Base-by-base conservation (phyloP, 257 asterid genomes). In the Lycium barbarum region DNA sequence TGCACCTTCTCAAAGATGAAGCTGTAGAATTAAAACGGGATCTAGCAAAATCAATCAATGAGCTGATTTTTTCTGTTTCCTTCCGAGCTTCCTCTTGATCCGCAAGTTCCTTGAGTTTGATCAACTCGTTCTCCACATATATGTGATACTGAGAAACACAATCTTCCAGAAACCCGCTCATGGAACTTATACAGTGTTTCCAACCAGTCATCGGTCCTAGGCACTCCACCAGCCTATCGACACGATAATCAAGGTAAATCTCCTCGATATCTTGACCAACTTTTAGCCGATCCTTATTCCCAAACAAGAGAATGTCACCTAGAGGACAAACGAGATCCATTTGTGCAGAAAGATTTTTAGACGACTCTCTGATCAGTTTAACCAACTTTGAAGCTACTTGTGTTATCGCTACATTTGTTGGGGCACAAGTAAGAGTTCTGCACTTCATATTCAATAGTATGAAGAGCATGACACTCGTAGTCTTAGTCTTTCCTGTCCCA, bases 291-390 rank as follows among this genome's bases (percentile, higher is more conserved):
- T 90, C 87, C 85, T 87, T 87, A 63, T 86, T 89, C 65, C 94
- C 94, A 82, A 91, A 85, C 47, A 91, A 84, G 84, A 91, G 89
- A 73, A 90, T 18, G 51, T 87, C 92, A 33, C 91, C 94, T 58
- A 90, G 63, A 71, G 89, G 81, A 71, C 84, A 84, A 66, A 86
- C 5, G 3, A 54, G 9, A 36, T 53, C 51, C 53, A 63, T 47
- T 58, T 40, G 47, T n/a, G 33, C 79, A 6, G 74, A 35, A 61
- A 55, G 85, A 17, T 17, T 82, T 84, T 67, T 12, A 57, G 62
- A 84, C 3, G 88, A 72, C 58, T 83, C 88, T 1, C 49, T 55
- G 12, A 90, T 82, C 81, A 92, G 90, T 54, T 88, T 86, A 40
- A 92, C 38, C 49, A 51, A 2, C 35, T 88, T 82, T 40, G 90